Percentiles rank a stretch among this genome's conserved stretches.
Evolutionary conservation across 805 yeast species (phyloP).

Genomic region (Barnettozyma pratensis): DNA sequence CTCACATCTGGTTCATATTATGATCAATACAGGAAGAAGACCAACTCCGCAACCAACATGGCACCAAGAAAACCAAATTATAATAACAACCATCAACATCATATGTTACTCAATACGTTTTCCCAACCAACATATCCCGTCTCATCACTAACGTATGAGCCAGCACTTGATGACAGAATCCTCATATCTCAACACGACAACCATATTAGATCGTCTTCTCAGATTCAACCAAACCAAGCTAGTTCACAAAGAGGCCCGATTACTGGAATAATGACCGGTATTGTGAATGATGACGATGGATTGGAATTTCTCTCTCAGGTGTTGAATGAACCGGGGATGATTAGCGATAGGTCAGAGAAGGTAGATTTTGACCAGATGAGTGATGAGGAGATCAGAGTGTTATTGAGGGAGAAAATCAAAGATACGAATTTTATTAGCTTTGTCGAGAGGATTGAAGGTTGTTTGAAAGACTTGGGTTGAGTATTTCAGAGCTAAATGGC

Average conservation of each 20-base stretch:
- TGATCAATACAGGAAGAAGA: conserved; percentile 2
- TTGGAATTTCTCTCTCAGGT: conserved; percentile 15
- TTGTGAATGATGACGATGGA: background rate
- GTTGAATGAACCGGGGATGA: conserved; percentile 6
- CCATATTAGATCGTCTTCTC: background rate
- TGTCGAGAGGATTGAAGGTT: conserved; percentile 20
- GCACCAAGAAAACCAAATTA: background rate
- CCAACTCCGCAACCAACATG: background rate
- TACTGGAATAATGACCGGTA: background rate
- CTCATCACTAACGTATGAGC: conserved; percentile 1
- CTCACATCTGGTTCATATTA: conserved; percentile 1
- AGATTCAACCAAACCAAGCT: background rate
- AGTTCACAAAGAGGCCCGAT: no score
- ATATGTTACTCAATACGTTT: background rate
- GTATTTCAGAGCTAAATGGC: background rate
- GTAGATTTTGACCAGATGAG: conserved; percentile 7
- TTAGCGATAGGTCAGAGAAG: background rate
- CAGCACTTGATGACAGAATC: background rate
- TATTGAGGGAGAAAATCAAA: conserved; percentile 19
- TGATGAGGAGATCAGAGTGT: conserved; percentile 15
- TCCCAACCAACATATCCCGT: conserved; percentile 2
- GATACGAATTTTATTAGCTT: conserved; percentile 21
- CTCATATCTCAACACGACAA: background rate
- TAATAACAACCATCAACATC: background rate
- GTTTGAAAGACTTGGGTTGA: conserved; percentile 14